These are phyloP conservation scores for Raddia guianensis DNA, from an alignment of 176 grass and related monocot species.

Conservation along the genomic window DNA sequence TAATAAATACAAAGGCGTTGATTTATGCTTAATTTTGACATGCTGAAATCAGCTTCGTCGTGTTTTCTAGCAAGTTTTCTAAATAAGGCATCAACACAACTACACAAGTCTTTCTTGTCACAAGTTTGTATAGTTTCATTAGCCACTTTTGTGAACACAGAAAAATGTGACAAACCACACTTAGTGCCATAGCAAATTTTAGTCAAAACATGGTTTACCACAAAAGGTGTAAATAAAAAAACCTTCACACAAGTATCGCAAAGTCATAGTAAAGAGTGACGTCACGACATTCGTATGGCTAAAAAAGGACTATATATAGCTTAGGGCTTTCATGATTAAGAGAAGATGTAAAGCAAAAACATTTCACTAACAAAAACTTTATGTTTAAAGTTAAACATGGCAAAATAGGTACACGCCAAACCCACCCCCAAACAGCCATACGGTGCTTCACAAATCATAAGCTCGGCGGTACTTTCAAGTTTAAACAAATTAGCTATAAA, in stretches of 20 bases:
- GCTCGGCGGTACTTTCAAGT: not conserved
- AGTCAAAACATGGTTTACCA: not conserved
- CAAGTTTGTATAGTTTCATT: not conserved
- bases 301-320: not conserved
- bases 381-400: not conserved
- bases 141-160: not conserved
- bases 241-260: not conserved
- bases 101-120: not conserved
- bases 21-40: not conserved
- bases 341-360: not conserved
- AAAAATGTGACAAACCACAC: not conserved
- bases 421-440: not conserved
- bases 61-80: too few species aligned
- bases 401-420: not conserved
- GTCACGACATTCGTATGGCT: not conserved
- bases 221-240: not conserved
- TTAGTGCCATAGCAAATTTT: not conserved
- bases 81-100: too few species aligned
- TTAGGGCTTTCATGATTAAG: too few species aligned
- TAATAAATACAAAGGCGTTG: not conserved
- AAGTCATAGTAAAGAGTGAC: not conserved
- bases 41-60: not conserved
- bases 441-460: not conserved
- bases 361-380: not conserved
- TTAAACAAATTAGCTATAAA: not conserved